Conservation (phyloP, 495 filamentous ascomycete species). For the Bryoglossum gracile region DNA sequence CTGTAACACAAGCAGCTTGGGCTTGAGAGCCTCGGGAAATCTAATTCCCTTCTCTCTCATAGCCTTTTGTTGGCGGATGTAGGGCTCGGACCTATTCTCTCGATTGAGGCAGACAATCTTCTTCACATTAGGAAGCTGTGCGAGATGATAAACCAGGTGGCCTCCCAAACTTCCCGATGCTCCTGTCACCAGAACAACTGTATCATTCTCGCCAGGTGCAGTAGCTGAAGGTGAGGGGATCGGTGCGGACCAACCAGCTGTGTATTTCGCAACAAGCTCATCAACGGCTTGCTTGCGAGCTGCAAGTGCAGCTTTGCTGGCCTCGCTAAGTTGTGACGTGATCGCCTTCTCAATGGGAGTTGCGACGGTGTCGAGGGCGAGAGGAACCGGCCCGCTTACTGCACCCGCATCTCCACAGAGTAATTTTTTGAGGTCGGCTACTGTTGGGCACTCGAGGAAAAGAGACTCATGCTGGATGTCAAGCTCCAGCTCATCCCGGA, state of each 20-base stretch:
- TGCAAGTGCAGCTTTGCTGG: too few relatives aligned
- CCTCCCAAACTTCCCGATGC: conserved; percentile 45
- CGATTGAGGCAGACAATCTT: conserved; percentile 44
- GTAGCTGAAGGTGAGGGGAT: neutral
- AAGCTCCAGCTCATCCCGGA: conserved; percentile 49
- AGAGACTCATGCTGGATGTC: conserved; percentile 38
- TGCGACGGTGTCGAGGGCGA: too few relatives aligned
- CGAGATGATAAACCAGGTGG: conserved; percentile 37
- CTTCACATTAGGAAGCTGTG: conserved; percentile 28
- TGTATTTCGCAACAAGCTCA: conserved; percentile 26
- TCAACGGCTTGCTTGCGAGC: conserved; percentile 29
- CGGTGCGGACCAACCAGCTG: conserved; percentile 17
- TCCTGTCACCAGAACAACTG: conserved; percentile 43
- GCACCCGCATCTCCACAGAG: too few relatives aligned
- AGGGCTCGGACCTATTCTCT: conserved; percentile 16
- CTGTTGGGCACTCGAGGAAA: conserved; percentile 46
- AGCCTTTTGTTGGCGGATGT: conserved; percentile 33
- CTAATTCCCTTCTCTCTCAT: conserved; percentile 30
- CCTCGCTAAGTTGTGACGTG: too few relatives aligned
- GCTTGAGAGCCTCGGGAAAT: conserved; percentile 19
- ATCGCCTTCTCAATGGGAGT: too few relatives aligned
- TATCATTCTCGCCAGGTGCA: neutral
- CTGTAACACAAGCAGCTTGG: conserved; percentile 40
- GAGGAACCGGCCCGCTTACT: too few relatives aligned
- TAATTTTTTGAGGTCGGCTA: too few relatives aligned